Conservation (phyloP, 2,329 filamentous ascomycete genomes). For the Aspergillus persii region DNA sequence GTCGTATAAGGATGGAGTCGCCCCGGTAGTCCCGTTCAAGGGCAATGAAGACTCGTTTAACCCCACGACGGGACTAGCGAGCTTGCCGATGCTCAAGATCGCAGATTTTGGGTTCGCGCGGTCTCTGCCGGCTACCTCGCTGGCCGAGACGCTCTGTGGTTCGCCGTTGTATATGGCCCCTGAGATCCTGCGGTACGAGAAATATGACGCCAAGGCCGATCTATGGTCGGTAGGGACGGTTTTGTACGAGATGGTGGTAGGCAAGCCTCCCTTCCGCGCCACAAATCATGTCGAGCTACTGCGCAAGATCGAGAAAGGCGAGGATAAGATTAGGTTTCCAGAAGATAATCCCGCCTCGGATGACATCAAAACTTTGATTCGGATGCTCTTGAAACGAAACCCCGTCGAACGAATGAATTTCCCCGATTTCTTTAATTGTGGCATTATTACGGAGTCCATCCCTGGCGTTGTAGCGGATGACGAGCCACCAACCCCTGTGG, state of each 20-base stretch:
- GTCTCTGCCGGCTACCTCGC: constrained; percentile 81
- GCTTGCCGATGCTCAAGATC: constrained; percentile 93
- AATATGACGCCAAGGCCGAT: constrained; percentile 95
- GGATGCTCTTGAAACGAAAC: constrained; percentile 76
- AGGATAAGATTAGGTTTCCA: constrained; percentile 82
- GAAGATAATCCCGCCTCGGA: constrained; percentile 68
- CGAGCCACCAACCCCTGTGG: constrained; percentile 40
- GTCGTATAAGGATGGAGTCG: constrained; percentile 63
- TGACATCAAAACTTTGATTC: constrained; percentile 77
- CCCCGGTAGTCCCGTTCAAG: constrained; percentile 68
- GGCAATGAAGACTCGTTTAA: constrained; percentile 78
- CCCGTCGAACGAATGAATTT: constrained; percentile 84
- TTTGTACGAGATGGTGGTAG: constrained; percentile 90
- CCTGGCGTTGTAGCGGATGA: constrained; percentile 81
- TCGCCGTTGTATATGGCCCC: constrained; percentile 98
- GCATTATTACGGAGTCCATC: constrained; percentile 71
- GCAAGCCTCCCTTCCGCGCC: constrained; percentile 85
- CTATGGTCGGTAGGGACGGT: constrained; percentile 98
- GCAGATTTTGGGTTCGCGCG: constrained; percentile 98
- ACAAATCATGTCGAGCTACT: constrained; percentile 92
- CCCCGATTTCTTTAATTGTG: constrained; percentile 76
- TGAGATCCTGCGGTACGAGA: constrained; percentile 94
- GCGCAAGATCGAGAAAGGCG: constrained; percentile 83
- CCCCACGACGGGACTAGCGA: constrained; percentile 75
- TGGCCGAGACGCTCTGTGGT: constrained; percentile 94